Conservation (phyloP, 2,329 filamentous ascomycete genomes). For the Microcyclospora tardicrescens region DNA sequence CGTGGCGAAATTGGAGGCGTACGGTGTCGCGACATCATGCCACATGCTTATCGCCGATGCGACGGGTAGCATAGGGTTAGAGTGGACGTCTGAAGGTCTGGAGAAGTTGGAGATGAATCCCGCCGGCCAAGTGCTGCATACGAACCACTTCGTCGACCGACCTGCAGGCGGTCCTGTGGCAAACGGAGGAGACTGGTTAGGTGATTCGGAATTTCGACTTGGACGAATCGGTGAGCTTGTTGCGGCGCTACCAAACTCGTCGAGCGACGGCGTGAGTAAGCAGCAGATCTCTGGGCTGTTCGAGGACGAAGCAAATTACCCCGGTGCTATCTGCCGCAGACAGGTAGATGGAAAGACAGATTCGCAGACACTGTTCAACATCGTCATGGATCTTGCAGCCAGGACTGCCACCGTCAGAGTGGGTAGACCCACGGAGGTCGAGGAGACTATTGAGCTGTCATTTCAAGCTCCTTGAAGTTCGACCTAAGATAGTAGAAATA, state of each 20-base stretch:
- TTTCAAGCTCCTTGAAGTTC: slow-evolving; percentile 3
- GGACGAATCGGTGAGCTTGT: slow-evolving; percentile 24
- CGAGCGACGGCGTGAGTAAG: neutral
- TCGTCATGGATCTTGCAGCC: slow-evolving; percentile 25
- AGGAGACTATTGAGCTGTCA: slow-evolving; percentile 15
- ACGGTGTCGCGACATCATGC: slow-evolving; percentile 40
- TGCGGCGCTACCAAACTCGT: slow-evolving; percentile 7
- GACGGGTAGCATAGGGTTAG: slow-evolving; percentile 35
- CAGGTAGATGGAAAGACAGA: slow-evolving; percentile 11
- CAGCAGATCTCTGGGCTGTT: slow-evolving; percentile 19
- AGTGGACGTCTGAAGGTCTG: slow-evolving; percentile 30
- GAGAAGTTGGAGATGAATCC: slow-evolving; percentile 22
- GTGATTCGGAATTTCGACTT: slow-evolving; percentile 27
- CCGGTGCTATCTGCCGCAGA: slow-evolving; percentile 24
- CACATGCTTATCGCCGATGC: slow-evolving; percentile 43
- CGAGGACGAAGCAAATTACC: slow-evolving; percentile 29
- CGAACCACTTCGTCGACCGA: slow-evolving; percentile 31
- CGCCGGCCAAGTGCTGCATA: slow-evolving; percentile 26
- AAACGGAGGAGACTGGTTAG: slow-evolving; percentile 22
- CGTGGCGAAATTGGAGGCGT: slow-evolving; percentile 29
- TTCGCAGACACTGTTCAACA: slow-evolving; percentile 24
- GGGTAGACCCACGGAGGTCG: slow-evolving; percentile 20
- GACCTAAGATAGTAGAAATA: slow-evolving; percentile 21
- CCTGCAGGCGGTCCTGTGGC: slow-evolving; percentile 29
- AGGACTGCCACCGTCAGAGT: slow-evolving; percentile 18